Percentiles rank a stretch among this genome's conserved stretches.
Evolutionary conservation across 208 protist species (phyloP).

Genomic region (Zelonia costaricensis): DNA sequence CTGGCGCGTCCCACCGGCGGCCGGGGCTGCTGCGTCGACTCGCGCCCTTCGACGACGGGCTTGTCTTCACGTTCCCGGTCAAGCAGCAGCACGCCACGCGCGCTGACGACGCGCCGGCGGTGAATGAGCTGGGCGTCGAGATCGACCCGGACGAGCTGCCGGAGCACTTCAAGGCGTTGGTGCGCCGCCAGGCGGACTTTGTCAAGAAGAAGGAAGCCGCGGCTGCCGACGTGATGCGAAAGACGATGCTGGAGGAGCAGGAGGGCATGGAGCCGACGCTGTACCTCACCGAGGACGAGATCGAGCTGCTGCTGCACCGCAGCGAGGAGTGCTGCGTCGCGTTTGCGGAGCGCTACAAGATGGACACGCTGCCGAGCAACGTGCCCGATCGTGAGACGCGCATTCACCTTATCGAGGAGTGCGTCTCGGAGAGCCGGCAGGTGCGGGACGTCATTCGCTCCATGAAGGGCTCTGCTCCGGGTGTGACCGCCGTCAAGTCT

Average conservation of each 20-base stretch:
- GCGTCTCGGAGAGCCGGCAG: constrained; percentile 79
- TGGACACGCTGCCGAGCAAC: constrained; percentile 60
- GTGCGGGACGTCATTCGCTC: constrained; percentile 79
- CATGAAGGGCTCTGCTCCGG: constrained; percentile 73
- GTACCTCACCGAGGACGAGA: constrained; percentile 77
- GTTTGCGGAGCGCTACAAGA: constrained; percentile 67
- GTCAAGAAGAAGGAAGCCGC: constrained; percentile 74
- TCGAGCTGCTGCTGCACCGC: constrained; percentile 59
- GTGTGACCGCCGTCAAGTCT: constrained; percentile 75
- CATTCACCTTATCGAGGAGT: constrained; percentile 71
- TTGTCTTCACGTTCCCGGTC: constrained; percentile 66
- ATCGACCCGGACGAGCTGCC: constrained; percentile 72
- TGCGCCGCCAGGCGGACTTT: constrained; percentile 87
- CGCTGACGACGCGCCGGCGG: constrained; percentile 31
- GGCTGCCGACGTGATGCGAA: constrained; percentile 38
- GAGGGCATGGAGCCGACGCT: constrained; percentile 82
- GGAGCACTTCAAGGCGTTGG: constrained; percentile 78
- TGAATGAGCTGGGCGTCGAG: constrained; percentile 67
- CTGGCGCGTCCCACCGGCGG: constrained; percentile 4
- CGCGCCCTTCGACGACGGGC: constrained; percentile 53
- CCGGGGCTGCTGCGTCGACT: constrained; percentile 32
- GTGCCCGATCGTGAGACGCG: constrained; percentile 76
- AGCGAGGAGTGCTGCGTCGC: constrained; percentile 66
- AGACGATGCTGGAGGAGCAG: constrained; percentile 67
- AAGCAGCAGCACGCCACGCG: constrained; percentile 11